These are phyloP conservation scores for Lathyrus oleraceus DNA, from an alignment of 306 rosid species.

Conservation along the genomic window DNA sequence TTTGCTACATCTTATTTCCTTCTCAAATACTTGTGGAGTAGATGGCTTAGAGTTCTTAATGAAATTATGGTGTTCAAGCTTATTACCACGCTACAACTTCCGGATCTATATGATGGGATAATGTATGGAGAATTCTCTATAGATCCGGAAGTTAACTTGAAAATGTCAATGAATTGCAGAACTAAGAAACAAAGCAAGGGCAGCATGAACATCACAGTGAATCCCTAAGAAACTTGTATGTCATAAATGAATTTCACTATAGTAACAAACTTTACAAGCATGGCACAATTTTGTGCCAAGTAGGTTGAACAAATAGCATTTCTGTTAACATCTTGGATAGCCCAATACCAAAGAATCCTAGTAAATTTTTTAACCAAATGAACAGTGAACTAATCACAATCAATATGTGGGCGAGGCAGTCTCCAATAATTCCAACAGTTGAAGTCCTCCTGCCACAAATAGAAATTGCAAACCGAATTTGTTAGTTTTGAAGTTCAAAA, in stretches of 20 bases:
- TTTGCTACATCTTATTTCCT: constrained; percentile 2
- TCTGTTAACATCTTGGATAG: constrained; percentile 9
- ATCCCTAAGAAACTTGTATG: neutral
- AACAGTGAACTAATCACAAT: constrained; percentile 44
- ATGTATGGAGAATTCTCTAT: too few species aligned
- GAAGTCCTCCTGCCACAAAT: constrained; percentile 73
- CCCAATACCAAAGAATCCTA: constrained; percentile 18
- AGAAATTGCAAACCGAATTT: constrained; percentile 21
- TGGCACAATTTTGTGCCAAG: neutral
- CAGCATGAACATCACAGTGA: neutral
- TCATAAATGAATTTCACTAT: neutral
- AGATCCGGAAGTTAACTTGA: neutral
- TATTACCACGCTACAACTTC: neutral
- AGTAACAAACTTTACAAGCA: constrained; percentile 1
- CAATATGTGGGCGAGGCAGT: constrained; percentile 70
- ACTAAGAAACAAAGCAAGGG: too few species aligned
- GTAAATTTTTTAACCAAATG: constrained; percentile 6
- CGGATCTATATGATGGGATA: too few species aligned
- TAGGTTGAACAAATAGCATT: neutral
- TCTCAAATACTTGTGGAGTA: neutral
- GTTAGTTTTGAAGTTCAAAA: constrained; percentile 19
- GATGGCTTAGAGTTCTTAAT: constrained; percentile 11
- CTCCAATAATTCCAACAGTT: constrained; percentile 96
- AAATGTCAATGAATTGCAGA: too few species aligned
- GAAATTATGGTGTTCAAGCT: constrained; percentile 9